Evolutionary conservation across 768 basidiomycete genomes (phyloP), one percentile per base, ranked within the genome.

Genomic region (Fomitopsis serialis): DNA sequence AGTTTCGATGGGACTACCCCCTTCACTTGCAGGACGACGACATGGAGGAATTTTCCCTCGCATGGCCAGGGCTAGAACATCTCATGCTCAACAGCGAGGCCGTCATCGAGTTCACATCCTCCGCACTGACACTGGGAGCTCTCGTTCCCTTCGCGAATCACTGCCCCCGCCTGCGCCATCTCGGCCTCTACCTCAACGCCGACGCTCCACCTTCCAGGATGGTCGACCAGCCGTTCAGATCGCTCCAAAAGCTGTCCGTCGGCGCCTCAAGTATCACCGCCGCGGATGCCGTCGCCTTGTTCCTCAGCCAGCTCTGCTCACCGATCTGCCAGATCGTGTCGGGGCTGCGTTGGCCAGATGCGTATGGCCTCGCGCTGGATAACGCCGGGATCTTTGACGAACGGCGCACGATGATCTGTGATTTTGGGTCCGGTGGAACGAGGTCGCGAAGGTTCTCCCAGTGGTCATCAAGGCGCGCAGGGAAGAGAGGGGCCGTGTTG

Each of bases 301-400:
- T 78, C 58, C 70, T 86, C 53, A 78, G 77, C 56, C 76, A 76
- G 19, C 59, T 86, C 6, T 74, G 76, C 35, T 78, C 81, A 1
- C 58, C 72, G 1, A 57, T 61, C 1, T 82, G 78, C 60, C 32
- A 27, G 3, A 45, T 84, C 12, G 73, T 76, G 43, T 68, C 63
- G 32, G 82, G 81, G 0, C 68, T 81, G 45, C 80, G 78, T 7
- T 84, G 82, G 82, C 63, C 64, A 12, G 63, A 67, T 52, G 65
- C 63, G 53, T 64, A 56, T 53, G 63, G 63, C 45, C 50, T 62
- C 37, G 63, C 61, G 53, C 56, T 66, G 27, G 65, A 66, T 56
- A 44, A 50, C 35, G 61, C 61, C 36, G 61, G 59, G 2, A 56
- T 63, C 11, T 44, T 55, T 21, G 61, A 62, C 40, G 51, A 57